These are phyloP conservation scores for Centaurea solstitialis DNA, from an alignment of 129 eudicot species.

Conservation along the genomic window DNA sequence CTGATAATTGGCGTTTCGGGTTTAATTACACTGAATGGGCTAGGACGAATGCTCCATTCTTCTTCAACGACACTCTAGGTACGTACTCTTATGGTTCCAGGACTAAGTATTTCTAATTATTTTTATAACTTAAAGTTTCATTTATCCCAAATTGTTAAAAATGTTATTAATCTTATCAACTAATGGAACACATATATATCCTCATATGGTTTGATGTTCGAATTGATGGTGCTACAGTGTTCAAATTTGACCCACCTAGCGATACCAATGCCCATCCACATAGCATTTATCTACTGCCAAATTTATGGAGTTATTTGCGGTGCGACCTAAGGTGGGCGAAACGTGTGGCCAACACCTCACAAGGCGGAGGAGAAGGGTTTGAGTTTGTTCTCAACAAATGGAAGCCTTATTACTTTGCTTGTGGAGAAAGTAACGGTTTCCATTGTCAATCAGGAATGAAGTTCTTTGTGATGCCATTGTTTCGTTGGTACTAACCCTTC, in stretches of 20 bases:
- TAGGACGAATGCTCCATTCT: slow-evolving; percentile 53
- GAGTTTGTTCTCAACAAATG: slow-evolving; percentile 55
- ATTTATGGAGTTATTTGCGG: slow-evolving; percentile 53
- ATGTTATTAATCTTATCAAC: too few relatives aligned
- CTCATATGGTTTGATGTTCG: background rate
- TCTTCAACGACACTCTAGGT: slow-evolving; percentile 62
- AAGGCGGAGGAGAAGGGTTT: slow-evolving; percentile 69
- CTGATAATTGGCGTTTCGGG: slow-evolving; percentile 68
- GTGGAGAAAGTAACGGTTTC: slow-evolving; percentile 64
- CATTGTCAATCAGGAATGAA: slow-evolving; percentile 77
- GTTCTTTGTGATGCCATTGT: slow-evolving; percentile 63
- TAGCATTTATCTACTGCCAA: slow-evolving; percentile 20
- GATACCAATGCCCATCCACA: slow-evolving; percentile 47
- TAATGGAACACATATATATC: too few relatives aligned
- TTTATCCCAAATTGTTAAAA: background rate
- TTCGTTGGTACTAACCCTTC: slow-evolving; percentile 39
- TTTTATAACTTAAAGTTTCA: too few relatives aligned
- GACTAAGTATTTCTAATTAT: background rate
- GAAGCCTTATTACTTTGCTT: slow-evolving; percentile 72
- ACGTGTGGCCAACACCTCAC: slow-evolving; percentile 40
- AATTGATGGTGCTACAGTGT: slow-evolving; percentile 40
- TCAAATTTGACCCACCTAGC: slow-evolving; percentile 67
- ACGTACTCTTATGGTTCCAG: background rate
- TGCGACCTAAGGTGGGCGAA: slow-evolving; percentile 61
- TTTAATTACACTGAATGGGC: slow-evolving; percentile 73